Conservation (phyloP, 73 alveolate species). For the Symbiodinium pilosum region DNA sequence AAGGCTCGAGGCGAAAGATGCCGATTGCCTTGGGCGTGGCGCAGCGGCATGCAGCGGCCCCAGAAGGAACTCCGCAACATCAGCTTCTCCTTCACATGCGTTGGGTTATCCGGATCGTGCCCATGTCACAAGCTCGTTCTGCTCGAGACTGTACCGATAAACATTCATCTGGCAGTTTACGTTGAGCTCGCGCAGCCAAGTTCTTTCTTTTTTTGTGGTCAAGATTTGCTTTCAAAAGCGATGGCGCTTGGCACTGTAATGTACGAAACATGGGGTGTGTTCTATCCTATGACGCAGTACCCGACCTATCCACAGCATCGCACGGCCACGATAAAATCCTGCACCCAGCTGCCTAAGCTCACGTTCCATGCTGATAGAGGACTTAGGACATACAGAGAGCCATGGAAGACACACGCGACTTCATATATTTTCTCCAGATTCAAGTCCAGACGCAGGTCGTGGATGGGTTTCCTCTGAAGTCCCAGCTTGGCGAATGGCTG, state of each 20-base stretch:
- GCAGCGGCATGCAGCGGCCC: background rate
- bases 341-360: background rate
- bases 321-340: background rate
- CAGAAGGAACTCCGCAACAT: background rate
- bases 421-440: background rate
- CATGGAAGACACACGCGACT: background rate
- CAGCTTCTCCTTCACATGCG: background rate
- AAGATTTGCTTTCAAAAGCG: background rate
- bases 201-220: too few relatives aligned
- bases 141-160: background rate
- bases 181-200: background rate
- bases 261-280: background rate
- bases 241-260: background rate
- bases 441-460: background rate
- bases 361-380: background rate
- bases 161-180: background rate
- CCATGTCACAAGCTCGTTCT: conserved; percentile 5
- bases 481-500: conserved; percentile 18
- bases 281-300: background rate
- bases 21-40: background rate
- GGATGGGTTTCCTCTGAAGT: background rate
- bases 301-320: background rate
- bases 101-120: background rate
- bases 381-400: background rate
- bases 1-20: background rate